Percentiles rank a stretch among this genome's conserved stretches.
Evolutionary conservation across 441 rosid species (phyloP).

Genomic region (Erysimum cheiri): DNA sequence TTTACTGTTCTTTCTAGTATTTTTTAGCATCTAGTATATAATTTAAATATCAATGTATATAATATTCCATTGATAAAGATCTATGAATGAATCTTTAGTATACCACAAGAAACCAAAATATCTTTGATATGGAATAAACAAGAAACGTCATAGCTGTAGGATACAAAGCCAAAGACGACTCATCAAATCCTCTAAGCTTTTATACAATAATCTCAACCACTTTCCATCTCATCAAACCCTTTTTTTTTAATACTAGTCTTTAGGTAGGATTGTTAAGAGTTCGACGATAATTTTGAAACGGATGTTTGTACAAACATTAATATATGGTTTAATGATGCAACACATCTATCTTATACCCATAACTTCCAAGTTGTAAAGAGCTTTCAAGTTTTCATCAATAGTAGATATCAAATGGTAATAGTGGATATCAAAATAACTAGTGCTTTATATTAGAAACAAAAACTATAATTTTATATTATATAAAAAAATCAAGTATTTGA

Average conservation of each 20-base stretch:
- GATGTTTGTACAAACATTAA: background rate
- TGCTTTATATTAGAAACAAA: too few species aligned
- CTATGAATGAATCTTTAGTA: constrained; percentile 21
- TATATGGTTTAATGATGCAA: constrained; percentile 3
- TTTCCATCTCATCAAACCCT: constrained; percentile 21
- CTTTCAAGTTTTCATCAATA: background rate
- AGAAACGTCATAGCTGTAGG: constrained; percentile 42
- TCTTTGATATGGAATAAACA: constrained; percentile 35
- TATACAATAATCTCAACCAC: constrained; percentile 6
- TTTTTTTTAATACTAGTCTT: background rate
- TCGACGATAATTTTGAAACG: constrained; percentile 8
- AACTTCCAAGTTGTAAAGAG: too few species aligned
- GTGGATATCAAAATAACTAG: too few species aligned
- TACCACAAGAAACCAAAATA: constrained; percentile 22
- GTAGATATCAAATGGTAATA: too few species aligned
- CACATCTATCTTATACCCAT: background rate
- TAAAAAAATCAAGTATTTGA: too few species aligned
- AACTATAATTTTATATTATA: too few species aligned
- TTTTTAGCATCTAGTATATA: constrained; percentile 5
- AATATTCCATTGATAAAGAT: constrained; percentile 9
- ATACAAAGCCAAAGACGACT: constrained; percentile 36
- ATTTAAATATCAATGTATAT: constrained; percentile 10
- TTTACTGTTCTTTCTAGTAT: constrained; percentile 11
- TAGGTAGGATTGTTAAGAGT: background rate
- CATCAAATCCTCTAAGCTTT: constrained; percentile 11